phyloP scores from a whole-genome alignment of 345 rosid genomes.

The Eutrema yunnanense region DNA sequence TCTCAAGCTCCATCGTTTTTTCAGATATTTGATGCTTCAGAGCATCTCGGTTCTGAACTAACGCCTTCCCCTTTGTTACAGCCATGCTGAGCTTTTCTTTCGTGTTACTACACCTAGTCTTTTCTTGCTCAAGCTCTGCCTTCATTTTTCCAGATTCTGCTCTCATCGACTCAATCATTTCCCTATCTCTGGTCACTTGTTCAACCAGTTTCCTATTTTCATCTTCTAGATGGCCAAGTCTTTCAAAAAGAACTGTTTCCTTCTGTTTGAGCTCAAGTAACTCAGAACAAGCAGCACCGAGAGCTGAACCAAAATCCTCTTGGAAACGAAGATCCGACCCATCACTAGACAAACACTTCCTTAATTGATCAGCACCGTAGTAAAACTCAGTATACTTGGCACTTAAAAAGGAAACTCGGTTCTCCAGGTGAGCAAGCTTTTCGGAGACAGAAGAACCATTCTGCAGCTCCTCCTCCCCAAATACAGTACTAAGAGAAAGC shows the following conservation, averaged over 20 bases:
- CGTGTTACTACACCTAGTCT: slow-evolving; percentile 59
- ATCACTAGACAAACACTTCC: slow-evolving; percentile 51
- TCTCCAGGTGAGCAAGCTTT: slow-evolving; percentile 57
- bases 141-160: slow-evolving; percentile 49
- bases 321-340: slow-evolving; percentile 40
- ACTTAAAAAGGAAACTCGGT: slow-evolving; percentile 41
- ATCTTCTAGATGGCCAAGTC: slow-evolving; percentile 42
- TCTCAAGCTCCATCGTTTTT: slow-evolving; percentile 67
- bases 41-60: slow-evolving; percentile 88
- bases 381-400: slow-evolving; percentile 56
- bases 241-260: slow-evolving; percentile 45
- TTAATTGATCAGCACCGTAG: slow-evolving; percentile 59
- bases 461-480: slow-evolving; percentile 49
- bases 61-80: slow-evolving; percentile 87
- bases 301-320: slow-evolving; percentile 48
- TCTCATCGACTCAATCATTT: slow-evolving; percentile 32
- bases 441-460: slow-evolving; percentile 45
- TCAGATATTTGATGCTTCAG: slow-evolving; percentile 71
- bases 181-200: slow-evolving; percentile 50
- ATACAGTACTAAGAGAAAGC: slow-evolving; percentile 47
- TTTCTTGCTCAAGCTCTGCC: slow-evolving; percentile 77
- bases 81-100: slow-evolving; percentile 97
- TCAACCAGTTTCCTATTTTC: slow-evolving; percentile 56
- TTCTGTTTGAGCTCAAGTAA: slow-evolving; percentile 51
- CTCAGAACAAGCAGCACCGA: slow-evolving; percentile 58